Conservation (phyloP, 1,284 basidiomycete genomes). For the Termitomyces sp. region DNA sequence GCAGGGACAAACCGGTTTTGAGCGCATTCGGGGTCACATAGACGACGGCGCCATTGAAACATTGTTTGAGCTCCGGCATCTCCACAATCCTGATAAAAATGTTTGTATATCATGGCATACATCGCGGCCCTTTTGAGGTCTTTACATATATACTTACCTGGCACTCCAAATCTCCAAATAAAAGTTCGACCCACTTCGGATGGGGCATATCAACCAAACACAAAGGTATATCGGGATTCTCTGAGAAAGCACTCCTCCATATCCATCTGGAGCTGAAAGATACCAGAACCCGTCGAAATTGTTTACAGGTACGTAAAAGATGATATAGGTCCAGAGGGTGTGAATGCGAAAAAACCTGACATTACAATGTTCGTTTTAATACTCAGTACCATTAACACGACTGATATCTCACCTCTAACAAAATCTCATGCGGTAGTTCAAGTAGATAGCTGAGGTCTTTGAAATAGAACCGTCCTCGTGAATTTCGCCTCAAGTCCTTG, state of each 20-base stretch:
- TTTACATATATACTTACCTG: not conserved
- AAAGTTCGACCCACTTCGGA: not conserved
- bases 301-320: not conserved
- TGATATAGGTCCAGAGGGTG: constrained; percentile 7
- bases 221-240: not conserved
- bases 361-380: not conserved
- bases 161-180: not conserved
- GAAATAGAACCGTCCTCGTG: not conserved
- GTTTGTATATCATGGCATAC: no score
- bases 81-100: not conserved
- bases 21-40: not conserved
- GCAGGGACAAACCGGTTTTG: not conserved
- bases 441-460: not conserved
- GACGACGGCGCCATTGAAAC: not conserved
- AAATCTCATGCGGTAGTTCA: not conserved
- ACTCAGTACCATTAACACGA: not conserved
- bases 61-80: not conserved
- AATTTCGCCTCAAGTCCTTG: not conserved
- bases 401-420: not conserved
- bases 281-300: not conserved
- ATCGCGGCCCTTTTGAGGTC: not conserved
- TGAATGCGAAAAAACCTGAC: not conserved
- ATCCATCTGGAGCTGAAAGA: not conserved
- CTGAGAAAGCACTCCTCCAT: not conserved
- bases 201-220: constrained; percentile 1